These are phyloP conservation scores for Pichia heedii DNA, from an alignment of 805 yeast species.

Conservation along the genomic window DNA sequence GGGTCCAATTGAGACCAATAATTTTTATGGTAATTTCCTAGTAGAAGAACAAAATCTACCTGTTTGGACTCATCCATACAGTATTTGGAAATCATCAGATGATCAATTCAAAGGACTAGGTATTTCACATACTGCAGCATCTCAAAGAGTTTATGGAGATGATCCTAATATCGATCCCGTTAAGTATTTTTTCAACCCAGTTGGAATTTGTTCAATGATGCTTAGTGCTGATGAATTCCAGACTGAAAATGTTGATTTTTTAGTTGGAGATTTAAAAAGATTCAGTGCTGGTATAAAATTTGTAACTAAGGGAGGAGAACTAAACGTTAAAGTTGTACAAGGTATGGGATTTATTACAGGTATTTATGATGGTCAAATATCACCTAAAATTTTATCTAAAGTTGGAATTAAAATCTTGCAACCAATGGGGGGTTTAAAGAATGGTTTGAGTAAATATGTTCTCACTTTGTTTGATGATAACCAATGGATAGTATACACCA, in stretches of 20 bases:
- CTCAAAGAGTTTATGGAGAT: slow-evolving; percentile 63
- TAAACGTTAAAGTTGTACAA: slow-evolving; percentile 52
- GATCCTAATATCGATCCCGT: slow-evolving; percentile 37
- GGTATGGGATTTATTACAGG: slow-evolving; percentile 80
- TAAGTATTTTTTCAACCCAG: slow-evolving; percentile 57
- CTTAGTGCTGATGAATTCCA: slow-evolving; percentile 38
- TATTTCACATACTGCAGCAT: slow-evolving; percentile 48
- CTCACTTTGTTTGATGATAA: slow-evolving; percentile 45
- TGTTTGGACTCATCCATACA: slow-evolving; percentile 77
- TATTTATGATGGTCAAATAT: slow-evolving; percentile 38
- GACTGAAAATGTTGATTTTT: slow-evolving; percentile 12
- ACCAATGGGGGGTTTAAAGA: slow-evolving; percentile 29
- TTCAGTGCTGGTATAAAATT: slow-evolving; percentile 29
- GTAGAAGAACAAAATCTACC: slow-evolving; percentile 60
- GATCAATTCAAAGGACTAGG: slow-evolving; percentile 48
- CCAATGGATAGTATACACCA: slow-evolving; percentile 56
- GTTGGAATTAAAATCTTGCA: slow-evolving; percentile 54
- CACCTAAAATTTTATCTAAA: slow-evolving; percentile 47
- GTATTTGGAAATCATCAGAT: slow-evolving; percentile 51
- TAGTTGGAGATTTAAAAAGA: slow-evolving; percentile 26
- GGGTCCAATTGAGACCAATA: slow-evolving; percentile 64
- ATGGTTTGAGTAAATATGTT: slow-evolving; percentile 43
- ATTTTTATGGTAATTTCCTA: slow-evolving; percentile 66
- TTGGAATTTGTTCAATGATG: slow-evolving; percentile 54
- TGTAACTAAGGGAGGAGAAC: slow-evolving; percentile 24